These are phyloP conservation scores for Athelia sp. DNA, from an alignment of 1,284 basidiomycete genomes.

Conservation along the genomic window DNA sequence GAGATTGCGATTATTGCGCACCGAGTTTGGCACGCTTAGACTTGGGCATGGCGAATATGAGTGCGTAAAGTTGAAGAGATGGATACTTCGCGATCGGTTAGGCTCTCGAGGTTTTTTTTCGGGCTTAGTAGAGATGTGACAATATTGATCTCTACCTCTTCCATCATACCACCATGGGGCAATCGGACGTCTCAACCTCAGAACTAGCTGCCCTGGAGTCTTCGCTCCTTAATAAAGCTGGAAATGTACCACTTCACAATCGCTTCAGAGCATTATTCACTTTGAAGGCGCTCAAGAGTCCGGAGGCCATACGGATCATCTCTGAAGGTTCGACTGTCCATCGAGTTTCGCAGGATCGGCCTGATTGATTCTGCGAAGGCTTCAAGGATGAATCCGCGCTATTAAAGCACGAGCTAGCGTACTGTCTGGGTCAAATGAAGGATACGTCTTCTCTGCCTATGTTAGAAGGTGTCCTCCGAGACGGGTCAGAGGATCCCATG, in stretches of 20 bases:
- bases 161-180: background rate
- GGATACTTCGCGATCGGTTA: background rate
- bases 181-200: conserved; percentile 7
- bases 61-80: conserved; percentile 10
- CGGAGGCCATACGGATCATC: conserved; percentile 82
- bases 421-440: conserved; percentile 93
- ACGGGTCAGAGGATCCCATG: conserved; percentile 86
- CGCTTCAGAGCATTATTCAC: conserved; percentile 94
- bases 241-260: conserved; percentile 77
- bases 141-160: no score
- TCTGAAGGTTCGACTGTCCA: conserved; percentile 58
- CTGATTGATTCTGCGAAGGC: conserved; percentile 41
- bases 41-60: conserved; percentile 64
- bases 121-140: background rate
- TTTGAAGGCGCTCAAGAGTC: conserved; percentile 81
- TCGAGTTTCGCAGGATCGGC: conserved; percentile 5
- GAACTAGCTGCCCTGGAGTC: conserved; percentile 58
- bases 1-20: conserved; percentile 27
- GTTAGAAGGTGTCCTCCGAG: conserved; percentile 73
- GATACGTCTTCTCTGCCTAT: conserved; percentile 71
- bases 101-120: conserved; percentile 5
- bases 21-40: conserved; percentile 86
- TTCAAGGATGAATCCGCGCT: conserved; percentile 87
- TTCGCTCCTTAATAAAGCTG: conserved; percentile 73
- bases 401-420: conserved; percentile 96